These are phyloP conservation scores for Rutstroemia sp. DNA, from an alignment of 2,329 filamentous ascomycete species.

Conservation along the genomic window DNA sequence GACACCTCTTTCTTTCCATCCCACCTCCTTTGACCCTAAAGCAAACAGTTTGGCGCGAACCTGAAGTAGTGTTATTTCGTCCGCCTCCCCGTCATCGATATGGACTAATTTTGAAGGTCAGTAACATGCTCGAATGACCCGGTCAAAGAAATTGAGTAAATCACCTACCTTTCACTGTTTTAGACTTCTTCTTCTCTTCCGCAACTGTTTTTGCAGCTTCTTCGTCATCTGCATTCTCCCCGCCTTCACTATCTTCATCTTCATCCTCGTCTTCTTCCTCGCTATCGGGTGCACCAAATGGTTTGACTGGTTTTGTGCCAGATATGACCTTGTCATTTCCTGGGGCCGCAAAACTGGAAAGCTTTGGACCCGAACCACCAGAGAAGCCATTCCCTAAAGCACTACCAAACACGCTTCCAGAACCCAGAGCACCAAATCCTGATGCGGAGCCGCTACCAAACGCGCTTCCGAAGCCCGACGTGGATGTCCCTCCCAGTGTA, in stretches of 20 bases:
- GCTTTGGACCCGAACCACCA: constrained; percentile 34
- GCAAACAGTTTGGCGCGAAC: constrained; percentile 80
- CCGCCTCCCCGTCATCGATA: constrained; percentile 81
- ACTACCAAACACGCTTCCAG: constrained; percentile 35
- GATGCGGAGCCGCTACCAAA: constrained; percentile 14
- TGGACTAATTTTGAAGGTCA: constrained; percentile 33
- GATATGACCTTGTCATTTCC: constrained; percentile 38
- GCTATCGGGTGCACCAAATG: constrained; percentile 71
- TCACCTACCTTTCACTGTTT: constrained; percentile 61
- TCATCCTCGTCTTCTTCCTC: constrained; percentile 48
- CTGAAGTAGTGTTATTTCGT: constrained; percentile 67
- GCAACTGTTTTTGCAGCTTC: constrained; percentile 40
- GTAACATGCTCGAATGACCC: background rate
- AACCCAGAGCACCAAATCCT: constrained; percentile 31
- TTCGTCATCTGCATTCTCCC: constrained; percentile 36
- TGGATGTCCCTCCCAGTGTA: constrained; percentile 30
- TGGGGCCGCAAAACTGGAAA: constrained; percentile 65
- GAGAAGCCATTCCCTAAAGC: constrained; percentile 36
- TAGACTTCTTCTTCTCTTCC: constrained; percentile 57
- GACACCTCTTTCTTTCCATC: constrained; percentile 84
- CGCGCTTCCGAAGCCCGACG: constrained; percentile 30
- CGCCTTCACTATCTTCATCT: constrained; percentile 35
- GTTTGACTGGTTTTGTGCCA: constrained; percentile 56
- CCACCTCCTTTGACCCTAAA: constrained; percentile 52
- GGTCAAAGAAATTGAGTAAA: background rate